A percentile compares a stretch with the other conserved stretches of the same genome.
Conservation (phyloP, 1,139 yeast species). For the Starmera stellimalicola region DNA sequence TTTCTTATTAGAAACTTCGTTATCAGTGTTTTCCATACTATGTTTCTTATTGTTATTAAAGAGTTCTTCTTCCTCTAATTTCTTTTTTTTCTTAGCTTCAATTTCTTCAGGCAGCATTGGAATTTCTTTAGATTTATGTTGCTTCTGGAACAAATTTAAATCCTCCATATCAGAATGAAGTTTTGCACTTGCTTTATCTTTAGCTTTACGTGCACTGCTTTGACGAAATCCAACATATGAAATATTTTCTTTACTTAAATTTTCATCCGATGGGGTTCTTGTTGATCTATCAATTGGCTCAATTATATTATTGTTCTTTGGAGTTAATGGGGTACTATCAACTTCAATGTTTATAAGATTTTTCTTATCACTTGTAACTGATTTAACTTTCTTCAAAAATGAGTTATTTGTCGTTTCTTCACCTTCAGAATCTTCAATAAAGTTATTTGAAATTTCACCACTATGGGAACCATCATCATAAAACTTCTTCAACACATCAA, state of each 20-base stretch:
- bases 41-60: constrained; percentile 6
- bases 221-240: constrained; percentile 4
- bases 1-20: constrained; percentile 5
- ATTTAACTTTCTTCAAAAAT: constrained; percentile 1
- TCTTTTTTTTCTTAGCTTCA: constrained; percentile 19
- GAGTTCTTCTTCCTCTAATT: constrained; percentile 12
- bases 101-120: constrained; percentile 26
- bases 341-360: no score
- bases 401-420: constrained; percentile 7
- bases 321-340: constrained; percentile 1
- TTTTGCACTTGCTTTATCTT: constrained; percentile 54
- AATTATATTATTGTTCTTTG: background rate
- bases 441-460: constrained; percentile 9
- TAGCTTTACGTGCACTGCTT: constrained; percentile 38
- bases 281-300: constrained; percentile 1
- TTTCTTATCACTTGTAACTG: background rate
- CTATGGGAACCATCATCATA: constrained; percentile 18
- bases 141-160: constrained; percentile 49
- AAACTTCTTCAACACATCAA: constrained; percentile 32
- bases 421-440: constrained; percentile 17
- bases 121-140: constrained; percentile 20
- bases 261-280: constrained; percentile 1
- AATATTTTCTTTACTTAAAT: constrained; percentile 1
- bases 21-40: constrained; percentile 3
- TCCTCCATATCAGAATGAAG: constrained; percentile 64